phyloP scores from a whole-genome alignment of 2,329 filamentous ascomycete genomes.

The Penicillium hesseltinei region DNA sequence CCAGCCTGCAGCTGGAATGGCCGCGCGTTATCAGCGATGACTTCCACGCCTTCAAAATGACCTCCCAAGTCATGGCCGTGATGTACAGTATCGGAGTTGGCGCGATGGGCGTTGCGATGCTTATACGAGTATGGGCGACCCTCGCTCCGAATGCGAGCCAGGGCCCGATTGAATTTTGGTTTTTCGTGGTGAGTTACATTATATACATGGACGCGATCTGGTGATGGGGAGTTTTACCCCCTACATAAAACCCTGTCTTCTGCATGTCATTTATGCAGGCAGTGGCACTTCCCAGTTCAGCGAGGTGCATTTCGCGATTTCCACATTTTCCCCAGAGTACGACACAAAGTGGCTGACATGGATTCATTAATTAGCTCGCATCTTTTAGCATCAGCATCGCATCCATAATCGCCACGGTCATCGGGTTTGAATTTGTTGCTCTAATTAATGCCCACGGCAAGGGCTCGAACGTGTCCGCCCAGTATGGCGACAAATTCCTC shows the following conservation, averaged over 20 bases:
- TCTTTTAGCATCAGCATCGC: constrained; percentile 65
- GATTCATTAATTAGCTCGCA: constrained; percentile 40
- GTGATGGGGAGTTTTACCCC: background rate
- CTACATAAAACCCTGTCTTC: background rate
- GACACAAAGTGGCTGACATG: background rate
- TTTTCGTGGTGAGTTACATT: constrained; percentile 42
- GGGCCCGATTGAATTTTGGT: constrained; percentile 51
- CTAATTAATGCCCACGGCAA: constrained; percentile 56
- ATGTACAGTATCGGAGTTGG: constrained; percentile 60
- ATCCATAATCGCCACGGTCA: constrained; percentile 70
- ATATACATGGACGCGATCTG: background rate
- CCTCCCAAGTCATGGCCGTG: constrained; percentile 55
- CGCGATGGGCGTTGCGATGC: constrained; percentile 51
- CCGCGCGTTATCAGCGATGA: constrained; percentile 55
- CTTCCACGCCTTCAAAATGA: constrained; percentile 51
- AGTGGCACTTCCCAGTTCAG: background rate
- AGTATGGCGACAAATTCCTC: constrained; percentile 55
- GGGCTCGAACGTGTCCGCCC: constrained; percentile 50
- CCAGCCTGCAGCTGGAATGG: constrained; percentile 54
- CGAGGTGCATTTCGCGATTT: background rate
- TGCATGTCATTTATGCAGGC: background rate
- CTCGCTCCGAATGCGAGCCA: constrained; percentile 47
- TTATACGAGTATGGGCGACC: constrained; percentile 47
- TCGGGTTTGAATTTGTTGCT: constrained; percentile 54
- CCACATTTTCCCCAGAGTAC: background rate